A percentile compares a stretch with the other conserved stretches of the same genome.
These are phyloP conservation scores for Potentilla sterilis DNA, from an alignment of 306 rosid species.

Conservation along the genomic window DNA sequence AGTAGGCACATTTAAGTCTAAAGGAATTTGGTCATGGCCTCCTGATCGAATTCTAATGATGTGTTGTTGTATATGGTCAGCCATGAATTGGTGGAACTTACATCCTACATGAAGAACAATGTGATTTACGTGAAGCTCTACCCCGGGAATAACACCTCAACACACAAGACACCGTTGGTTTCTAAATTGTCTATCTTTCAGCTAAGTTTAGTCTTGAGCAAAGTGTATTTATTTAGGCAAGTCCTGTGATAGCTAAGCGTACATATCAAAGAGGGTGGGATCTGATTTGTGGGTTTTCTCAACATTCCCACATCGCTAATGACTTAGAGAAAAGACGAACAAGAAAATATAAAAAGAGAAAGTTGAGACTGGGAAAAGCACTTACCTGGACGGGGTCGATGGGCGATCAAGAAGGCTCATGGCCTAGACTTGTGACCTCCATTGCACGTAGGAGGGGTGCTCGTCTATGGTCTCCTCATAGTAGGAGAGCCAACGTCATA, in stretches of 20 bases:
- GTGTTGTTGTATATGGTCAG: not conserved
- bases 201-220: not conserved
- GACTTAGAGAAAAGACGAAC: fast-evolving
- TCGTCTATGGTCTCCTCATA: conserved; percentile 52
- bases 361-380: fast-evolving
- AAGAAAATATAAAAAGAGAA: not conserved
- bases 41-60: not conserved
- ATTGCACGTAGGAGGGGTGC: conserved; percentile 64
- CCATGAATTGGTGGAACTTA: not conserved
- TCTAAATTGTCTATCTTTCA: not conserved
- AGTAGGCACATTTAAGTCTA: not conserved
- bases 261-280: not conserved
- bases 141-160: not conserved
- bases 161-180: not conserved
- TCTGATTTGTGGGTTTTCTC: not conserved
- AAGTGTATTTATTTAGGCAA: not conserved
- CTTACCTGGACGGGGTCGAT: conserved; percentile 70
- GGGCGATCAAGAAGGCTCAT: conserved; percentile 46
- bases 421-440: conserved; percentile 46
- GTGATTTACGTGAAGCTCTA: not conserved
- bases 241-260: no score
- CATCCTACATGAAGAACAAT: not conserved
- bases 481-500: conserved; percentile 66
- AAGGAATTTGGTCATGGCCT: not conserved
- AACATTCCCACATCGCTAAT: conserved; percentile 2